Percentiles rank a stretch among this genome's conserved stretches.
phyloP scores from a whole-genome alignment of 306 rosid species.

The Ormosia semicastrata region DNA sequence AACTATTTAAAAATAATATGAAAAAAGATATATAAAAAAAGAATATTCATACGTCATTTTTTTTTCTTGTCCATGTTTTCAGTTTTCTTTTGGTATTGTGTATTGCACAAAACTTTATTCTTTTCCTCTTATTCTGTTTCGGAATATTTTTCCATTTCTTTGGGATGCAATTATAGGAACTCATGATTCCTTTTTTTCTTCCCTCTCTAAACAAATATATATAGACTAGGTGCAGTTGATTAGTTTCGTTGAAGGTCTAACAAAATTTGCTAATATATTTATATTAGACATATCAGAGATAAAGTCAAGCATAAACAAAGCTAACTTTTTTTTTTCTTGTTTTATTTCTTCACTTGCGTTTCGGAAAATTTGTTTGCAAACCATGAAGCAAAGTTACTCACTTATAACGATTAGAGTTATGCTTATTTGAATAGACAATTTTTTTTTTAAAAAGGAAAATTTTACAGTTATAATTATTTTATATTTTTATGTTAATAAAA shows the following conservation, averaged over 20 bases:
- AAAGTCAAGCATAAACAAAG: slow-evolving; percentile 10
- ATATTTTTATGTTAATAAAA: too few relatives aligned
- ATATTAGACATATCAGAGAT: neutral
- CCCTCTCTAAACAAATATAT: neutral
- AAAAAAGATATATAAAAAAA: too few relatives aligned
- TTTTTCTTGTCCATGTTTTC: neutral
- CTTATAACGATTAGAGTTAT: neutral
- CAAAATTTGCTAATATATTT: neutral
- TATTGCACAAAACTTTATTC: neutral
- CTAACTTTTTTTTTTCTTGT: neutral
- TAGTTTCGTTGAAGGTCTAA: neutral
- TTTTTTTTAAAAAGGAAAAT: neutral
- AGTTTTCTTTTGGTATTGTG: neutral
- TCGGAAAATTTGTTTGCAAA: neutral
- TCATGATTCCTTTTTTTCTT: neutral
- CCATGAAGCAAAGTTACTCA: too few relatives aligned
- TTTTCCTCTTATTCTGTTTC: neutral
- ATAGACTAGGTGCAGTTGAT: neutral
- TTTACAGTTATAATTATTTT: neutral
- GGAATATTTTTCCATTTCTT: neutral
- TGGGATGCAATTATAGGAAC: neutral
- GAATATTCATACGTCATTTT: too few relatives aligned
- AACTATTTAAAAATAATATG: too few relatives aligned
- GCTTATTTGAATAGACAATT: neutral
- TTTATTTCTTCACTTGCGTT: neutral